phyloP scores from a whole-genome alignment of 208 protist species.

The Jaenimonas drosophilae region DNA sequence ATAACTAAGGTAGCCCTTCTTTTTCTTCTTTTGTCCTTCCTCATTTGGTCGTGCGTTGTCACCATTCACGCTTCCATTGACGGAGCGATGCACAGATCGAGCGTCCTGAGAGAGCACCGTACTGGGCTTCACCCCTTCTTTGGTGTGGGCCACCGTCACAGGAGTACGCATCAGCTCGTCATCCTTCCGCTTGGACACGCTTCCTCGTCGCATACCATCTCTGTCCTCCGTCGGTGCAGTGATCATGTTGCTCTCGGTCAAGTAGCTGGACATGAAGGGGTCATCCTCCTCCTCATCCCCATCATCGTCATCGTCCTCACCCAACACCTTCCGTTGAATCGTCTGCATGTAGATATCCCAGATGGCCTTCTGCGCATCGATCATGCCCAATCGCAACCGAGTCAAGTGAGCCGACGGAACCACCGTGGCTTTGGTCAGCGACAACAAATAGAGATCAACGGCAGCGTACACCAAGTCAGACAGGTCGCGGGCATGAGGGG shows the following conservation, averaged over 20 bases:
- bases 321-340: slow-evolving; percentile 55
- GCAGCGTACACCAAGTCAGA: slow-evolving; percentile 76
- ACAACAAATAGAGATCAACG: slow-evolving; percentile 77
- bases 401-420: slow-evolving; percentile 75
- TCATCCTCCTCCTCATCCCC: slow-evolving; percentile 12
- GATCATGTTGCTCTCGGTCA: background rate
- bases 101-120: too few species aligned
- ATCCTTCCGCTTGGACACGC: too few species aligned
- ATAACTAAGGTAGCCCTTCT: slow-evolving; percentile 74
- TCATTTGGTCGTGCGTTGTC: background rate
- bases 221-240: background rate
- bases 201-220: too few species aligned
- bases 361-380: slow-evolving; percentile 66
- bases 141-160: too few species aligned
- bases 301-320: slow-evolving; percentile 28
- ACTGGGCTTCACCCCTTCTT: too few species aligned
- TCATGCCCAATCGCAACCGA: slow-evolving; percentile 66
- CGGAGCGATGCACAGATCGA: too few species aligned
- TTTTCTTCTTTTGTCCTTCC: slow-evolving; percentile 29
- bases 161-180: too few species aligned
- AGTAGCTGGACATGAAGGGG: background rate
- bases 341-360: slow-evolving; percentile 78
- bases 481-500: slow-evolving; percentile 63
- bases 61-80: background rate
- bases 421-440: slow-evolving; percentile 55